phyloP scores from a whole-genome alignment of 139 green algal genomes.

The Chlorella sp. region DNA sequence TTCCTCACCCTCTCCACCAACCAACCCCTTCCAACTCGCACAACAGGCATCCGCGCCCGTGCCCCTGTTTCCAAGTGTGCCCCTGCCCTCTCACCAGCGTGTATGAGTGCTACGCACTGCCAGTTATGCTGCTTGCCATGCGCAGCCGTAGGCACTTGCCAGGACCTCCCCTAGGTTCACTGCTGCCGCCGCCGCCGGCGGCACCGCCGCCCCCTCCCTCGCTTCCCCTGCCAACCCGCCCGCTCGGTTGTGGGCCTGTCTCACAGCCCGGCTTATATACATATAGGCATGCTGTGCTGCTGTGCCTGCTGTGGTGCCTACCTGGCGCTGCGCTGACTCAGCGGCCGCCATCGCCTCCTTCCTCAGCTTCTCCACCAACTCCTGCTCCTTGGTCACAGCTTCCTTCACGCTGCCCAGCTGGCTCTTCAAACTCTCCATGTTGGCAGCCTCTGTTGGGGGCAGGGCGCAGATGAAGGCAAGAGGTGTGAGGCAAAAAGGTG shows the following conservation, averaged over 20 bases:
- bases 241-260: background rate
- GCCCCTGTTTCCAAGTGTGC: too few species aligned
- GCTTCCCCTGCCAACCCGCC: too few species aligned
- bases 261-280: too few species aligned
- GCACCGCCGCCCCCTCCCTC: too few species aligned
- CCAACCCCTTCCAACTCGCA: too few species aligned
- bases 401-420: conserved; percentile 36
- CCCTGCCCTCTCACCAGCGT: background rate
- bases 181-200: too few species aligned
- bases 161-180: too few species aligned
- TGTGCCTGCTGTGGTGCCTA: background rate
- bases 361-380: conserved; percentile 38
- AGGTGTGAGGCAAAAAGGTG: too few species aligned
- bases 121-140: too few species aligned
- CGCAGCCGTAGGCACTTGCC: too few species aligned
- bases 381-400: conserved; percentile 32
- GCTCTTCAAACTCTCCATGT: conserved; percentile 7
- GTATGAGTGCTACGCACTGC: too few species aligned
- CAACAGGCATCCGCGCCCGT: too few species aligned
- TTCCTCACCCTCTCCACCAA: conserved; percentile 36
- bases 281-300: background rate
- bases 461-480: background rate
- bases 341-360: conserved; percentile 26
- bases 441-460: conserved; percentile 23
- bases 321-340: conserved; percentile 24